These are phyloP conservation scores for Elsinoe ampelina DNA, from an alignment of 2,329 filamentous ascomycete genomes.

Conservation along the genomic window DNA sequence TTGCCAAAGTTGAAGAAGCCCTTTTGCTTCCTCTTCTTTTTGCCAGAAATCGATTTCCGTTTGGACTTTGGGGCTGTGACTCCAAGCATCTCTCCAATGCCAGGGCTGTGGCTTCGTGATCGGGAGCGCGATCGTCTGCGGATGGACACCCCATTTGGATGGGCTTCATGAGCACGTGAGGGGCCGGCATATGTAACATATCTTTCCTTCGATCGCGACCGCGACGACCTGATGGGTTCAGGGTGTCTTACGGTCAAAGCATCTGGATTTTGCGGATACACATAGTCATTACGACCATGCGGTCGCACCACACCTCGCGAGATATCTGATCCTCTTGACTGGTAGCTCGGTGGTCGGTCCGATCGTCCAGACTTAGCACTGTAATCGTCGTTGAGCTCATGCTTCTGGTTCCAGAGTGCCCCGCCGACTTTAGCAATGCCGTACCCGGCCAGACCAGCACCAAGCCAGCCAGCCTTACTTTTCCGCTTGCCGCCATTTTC, in stretches of 20 bases:
- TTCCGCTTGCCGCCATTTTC: conserved; percentile 24
- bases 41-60: conserved; percentile 12
- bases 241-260: conserved; percentile 6
- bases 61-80: conserved; percentile 15
- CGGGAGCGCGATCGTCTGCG: conserved; percentile 29
- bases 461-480: conserved; percentile 42
- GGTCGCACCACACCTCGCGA: conserved; percentile 34
- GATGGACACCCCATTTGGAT: neutral
- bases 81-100: conserved; percentile 21
- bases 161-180: neutral
- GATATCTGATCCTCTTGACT: conserved; percentile 22
- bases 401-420: conserved; percentile 41
- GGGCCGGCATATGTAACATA: neutral
- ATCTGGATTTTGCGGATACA: conserved; percentile 2
- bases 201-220: conserved; percentile 2
- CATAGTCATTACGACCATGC: neutral
- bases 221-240: neutral
- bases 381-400: conserved; percentile 53
- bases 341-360: conserved; percentile 8
- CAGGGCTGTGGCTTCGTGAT: conserved; percentile 31
- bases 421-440: conserved; percentile 45
- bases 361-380: conserved; percentile 46
- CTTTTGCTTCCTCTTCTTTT: conserved; percentile 27
- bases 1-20: conserved; percentile 44
- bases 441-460: conserved; percentile 46